Percentiles rank a stretch among this genome's conserved stretches.
Conservation (phyloP, 148 eudicot species). For the Polygonum aviculare region DNA sequence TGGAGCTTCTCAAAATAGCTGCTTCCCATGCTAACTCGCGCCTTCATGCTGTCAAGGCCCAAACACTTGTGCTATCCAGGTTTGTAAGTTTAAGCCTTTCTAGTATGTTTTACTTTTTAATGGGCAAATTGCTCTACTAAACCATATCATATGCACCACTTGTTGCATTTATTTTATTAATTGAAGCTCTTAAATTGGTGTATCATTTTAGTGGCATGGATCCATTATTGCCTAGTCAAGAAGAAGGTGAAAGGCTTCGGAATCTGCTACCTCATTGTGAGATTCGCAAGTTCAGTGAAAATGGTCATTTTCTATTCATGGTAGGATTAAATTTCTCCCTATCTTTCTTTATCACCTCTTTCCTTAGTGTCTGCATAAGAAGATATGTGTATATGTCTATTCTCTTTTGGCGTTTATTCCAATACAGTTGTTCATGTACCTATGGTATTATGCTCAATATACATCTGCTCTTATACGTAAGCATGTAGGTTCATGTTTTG, state of each 20-base stretch:
- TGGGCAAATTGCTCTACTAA: not conserved
- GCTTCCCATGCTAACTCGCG: constrained; percentile 57
- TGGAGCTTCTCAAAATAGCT: constrained; percentile 55
- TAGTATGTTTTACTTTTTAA: not conserved
- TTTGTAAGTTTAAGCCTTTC: constrained; percentile 11
- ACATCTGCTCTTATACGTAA: no score
- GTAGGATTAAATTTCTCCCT: constrained; percentile 30
- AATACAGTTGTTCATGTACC: not conserved
- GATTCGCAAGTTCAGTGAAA: constrained; percentile 50
- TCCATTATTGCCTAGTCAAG: constrained; percentile 51
- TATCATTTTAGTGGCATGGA: constrained; percentile 39
- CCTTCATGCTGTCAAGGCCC: constrained; percentile 65
- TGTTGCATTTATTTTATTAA: not conserved
- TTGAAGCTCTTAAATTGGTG: not conserved
- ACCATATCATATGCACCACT: not conserved
- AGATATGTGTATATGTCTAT: not conserved
- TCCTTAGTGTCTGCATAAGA: no score
- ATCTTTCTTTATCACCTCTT: constrained; percentile 3
- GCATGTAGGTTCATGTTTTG: no score
- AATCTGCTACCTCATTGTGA: constrained; percentile 48
- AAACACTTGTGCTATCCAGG: constrained; percentile 59
- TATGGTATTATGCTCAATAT: no score
- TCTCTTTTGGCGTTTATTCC: not conserved
- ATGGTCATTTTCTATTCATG: constrained; percentile 70
- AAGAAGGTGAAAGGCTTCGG: constrained; percentile 73